phyloP scores from a whole-genome alignment of 1,284 basidiomycete species.

The Trichosporon sp. region DNA sequence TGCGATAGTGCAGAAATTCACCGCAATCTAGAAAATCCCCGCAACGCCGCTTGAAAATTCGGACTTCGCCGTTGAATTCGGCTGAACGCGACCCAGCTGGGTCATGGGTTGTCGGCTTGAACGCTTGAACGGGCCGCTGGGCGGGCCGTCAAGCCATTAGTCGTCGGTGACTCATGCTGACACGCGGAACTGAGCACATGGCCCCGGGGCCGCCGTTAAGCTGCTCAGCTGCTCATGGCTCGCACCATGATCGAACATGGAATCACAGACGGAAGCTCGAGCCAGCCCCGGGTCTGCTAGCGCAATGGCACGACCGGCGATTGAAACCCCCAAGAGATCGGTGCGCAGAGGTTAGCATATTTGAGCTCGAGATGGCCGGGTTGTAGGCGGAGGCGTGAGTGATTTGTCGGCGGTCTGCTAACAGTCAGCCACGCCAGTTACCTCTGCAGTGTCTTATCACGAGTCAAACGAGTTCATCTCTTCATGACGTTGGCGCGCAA shows the following conservation, averaged over 20 bases:
- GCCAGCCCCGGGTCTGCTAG: background rate
- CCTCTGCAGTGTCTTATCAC: too few relatives aligned
- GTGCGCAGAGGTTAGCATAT: background rate
- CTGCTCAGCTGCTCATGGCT: background rate
- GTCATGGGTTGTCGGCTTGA: background rate
- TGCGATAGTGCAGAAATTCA: background rate
- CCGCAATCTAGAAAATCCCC: conserved; percentile 3
- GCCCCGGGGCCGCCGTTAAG: background rate
- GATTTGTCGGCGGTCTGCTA: background rate
- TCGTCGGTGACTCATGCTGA: background rate
- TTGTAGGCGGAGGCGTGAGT: background rate
- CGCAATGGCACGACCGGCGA: background rate
- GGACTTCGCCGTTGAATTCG: background rate
- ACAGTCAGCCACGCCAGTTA: background rate
- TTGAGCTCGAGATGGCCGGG: too few relatives aligned
- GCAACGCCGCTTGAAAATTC: background rate
- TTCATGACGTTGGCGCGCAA: background rate
- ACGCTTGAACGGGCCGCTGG: background rate
- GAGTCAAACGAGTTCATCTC: too few relatives aligned
- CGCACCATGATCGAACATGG: background rate
- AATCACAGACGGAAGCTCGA: background rate
- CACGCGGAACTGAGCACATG: background rate
- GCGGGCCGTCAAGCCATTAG: background rate
- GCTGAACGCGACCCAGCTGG: background rate
- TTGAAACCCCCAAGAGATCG: background rate